A percentile compares a stretch with the other conserved stretches of the same genome.
Evolutionary conservation across 805 yeast genomes (phyloP).

Genomic region (Debaryomyces prosopidis): DNA sequence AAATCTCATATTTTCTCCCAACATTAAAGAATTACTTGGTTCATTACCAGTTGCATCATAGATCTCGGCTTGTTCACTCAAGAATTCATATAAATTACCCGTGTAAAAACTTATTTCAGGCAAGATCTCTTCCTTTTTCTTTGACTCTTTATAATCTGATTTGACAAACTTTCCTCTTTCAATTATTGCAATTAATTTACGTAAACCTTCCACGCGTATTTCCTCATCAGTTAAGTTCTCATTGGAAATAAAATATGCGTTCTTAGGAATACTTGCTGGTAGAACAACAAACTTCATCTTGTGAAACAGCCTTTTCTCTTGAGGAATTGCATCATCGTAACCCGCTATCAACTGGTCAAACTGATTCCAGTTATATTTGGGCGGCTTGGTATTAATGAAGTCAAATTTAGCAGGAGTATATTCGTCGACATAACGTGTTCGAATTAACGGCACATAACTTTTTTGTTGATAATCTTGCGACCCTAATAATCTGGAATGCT

Average conservation of each 20-base stretch:
- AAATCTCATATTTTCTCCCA: constrained; percentile 38
- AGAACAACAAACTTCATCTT: constrained; percentile 81
- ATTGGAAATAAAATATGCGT: constrained; percentile 46
- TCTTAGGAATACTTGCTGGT: constrained; percentile 71
- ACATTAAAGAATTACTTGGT: constrained; percentile 28
- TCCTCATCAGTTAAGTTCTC: constrained; percentile 81
- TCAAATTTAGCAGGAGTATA: constrained; percentile 61
- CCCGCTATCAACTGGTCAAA: constrained; percentile 93
- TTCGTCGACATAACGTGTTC: constrained; percentile 74
- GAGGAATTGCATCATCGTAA: constrained; percentile 69
- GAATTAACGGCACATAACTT: constrained; percentile 45
- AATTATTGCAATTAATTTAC: constrained; percentile 63
- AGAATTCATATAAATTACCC: constrained; percentile 71
- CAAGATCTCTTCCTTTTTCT: constrained; percentile 49
- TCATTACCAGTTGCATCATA: constrained; percentile 38
- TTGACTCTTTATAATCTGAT: constrained; percentile 10
- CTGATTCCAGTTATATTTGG: constrained; percentile 81
- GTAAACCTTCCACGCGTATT: constrained; percentile 85
- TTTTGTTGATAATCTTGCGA: constrained; percentile 9
- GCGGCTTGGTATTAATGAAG: constrained; percentile 52
- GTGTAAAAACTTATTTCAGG: constrained; percentile 88
- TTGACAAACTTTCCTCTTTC: constrained; percentile 53
- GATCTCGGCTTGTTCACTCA: constrained; percentile 48
- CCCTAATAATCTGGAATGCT: constrained; percentile 6
- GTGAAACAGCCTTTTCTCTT: constrained; percentile 53